A percentile compares a stretch with the other conserved stretches of the same genome.
Conservation (phyloP, 192 early-diverging fungal genomes). For the Paraglomus occultum region DNA sequence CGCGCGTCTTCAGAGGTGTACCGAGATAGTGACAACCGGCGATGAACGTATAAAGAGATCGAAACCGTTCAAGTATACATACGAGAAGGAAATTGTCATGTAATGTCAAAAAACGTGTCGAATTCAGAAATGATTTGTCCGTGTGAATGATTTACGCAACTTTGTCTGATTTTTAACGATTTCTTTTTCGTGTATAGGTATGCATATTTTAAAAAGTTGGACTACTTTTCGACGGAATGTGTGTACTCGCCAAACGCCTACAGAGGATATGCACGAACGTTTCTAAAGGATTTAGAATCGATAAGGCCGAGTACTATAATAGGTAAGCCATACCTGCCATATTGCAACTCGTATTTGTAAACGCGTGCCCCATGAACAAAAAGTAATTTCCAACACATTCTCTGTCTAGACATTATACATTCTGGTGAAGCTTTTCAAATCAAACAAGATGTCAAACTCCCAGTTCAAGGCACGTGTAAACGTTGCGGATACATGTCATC, state of each 20-base stretch:
- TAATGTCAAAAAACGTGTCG: not conserved
- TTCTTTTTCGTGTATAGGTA: constrained; percentile 46
- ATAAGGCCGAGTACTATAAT: constrained; percentile 87
- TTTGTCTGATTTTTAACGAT: too few species aligned
- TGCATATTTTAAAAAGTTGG: constrained; percentile 93
- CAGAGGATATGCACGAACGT: constrained; percentile 90
- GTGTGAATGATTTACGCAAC: too few species aligned
- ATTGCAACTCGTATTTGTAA: not conserved
- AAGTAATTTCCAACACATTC: not conserved
- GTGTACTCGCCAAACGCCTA: constrained; percentile 98
- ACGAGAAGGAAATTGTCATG: constrained; percentile 99
- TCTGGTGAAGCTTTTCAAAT: constrained; percentile 88
- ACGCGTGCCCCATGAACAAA: too few species aligned
- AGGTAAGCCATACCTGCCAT: constrained; percentile 43
- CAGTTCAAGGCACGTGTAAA: constrained; percentile 64
- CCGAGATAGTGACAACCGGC: constrained; percentile 81
- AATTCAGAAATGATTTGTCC: too few species aligned
- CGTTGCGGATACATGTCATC: constrained; percentile 95
- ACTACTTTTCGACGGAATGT: constrained; percentile 99
- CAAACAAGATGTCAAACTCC: constrained; percentile 61
- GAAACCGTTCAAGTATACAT: constrained; percentile 99
- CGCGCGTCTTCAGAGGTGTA: constrained; percentile 88
- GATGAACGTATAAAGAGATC: constrained; percentile 78
- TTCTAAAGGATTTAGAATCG: constrained; percentile 92
- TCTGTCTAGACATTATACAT: constrained; percentile 81